Evolutionary conservation across 495 filamentous ascomycete species (phyloP).

Genomic region (Usnea hakonensis): DNA sequence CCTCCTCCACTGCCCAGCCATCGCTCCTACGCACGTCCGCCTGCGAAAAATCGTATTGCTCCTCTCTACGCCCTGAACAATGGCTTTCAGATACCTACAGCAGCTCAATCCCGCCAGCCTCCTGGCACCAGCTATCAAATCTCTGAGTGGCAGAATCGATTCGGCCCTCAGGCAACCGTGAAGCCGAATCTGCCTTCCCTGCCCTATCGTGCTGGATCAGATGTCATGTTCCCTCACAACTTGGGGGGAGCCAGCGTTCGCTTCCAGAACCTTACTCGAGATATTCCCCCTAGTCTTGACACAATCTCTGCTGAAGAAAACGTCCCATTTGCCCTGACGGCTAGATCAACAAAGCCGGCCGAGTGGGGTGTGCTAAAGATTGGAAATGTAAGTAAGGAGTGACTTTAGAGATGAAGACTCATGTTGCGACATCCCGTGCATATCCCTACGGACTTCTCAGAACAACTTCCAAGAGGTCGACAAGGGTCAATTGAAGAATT

Average conservation of each 20-base stretch:
- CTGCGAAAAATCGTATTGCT: conserved; percentile 16
- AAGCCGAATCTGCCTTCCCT: conserved; percentile 14
- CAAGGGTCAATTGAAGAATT: not conserved
- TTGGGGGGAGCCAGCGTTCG: conserved; percentile 16
- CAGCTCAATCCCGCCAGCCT: not conserved
- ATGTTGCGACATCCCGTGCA: not conserved
- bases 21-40: conserved; percentile 11
- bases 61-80: conserved; percentile 7
- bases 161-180: conserved; percentile 2
- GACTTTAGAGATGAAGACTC: not conserved
- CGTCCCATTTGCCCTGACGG: conserved; percentile 20
- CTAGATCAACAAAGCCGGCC: conserved; percentile 18
- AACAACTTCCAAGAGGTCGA: not conserved
- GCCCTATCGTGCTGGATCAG: conserved; percentile 22
- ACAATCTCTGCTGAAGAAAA: conserved; percentile 7
- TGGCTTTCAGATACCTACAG: conserved; percentile 1
- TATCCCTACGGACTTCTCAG: not conserved
- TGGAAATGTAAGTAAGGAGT: conserved; percentile 36
- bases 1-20: conserved; percentile 8
- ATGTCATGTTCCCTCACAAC: conserved; percentile 19
- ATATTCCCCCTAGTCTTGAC: conserved; percentile 10
- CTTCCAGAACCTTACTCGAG: conserved; percentile 18
- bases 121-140: not conserved
- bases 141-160: conserved; percentile 18
- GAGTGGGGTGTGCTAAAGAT: conserved; percentile 41